Conservation (phyloP, 75 land plant genomes). For the Cupressus sempervirens region DNA sequence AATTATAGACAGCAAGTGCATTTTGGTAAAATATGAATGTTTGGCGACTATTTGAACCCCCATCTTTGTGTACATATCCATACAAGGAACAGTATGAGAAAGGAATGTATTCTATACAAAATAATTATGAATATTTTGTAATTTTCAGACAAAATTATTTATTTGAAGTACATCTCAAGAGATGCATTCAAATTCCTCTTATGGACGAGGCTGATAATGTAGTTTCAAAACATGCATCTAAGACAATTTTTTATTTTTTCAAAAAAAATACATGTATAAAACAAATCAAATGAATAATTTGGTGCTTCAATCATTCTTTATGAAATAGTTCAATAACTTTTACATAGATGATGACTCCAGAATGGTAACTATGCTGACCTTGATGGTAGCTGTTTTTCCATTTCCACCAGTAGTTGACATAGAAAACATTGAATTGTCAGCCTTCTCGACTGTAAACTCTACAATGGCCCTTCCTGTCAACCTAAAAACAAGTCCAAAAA, state of each 20-base stretch:
- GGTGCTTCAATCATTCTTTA: not conserved
- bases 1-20: too few species aligned
- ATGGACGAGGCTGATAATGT: not conserved
- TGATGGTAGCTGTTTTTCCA: constrained; percentile 55
- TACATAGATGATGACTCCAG: not conserved
- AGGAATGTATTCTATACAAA: not conserved
- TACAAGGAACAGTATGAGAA: not conserved
- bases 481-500: constrained; percentile 29
- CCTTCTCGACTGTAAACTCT: constrained; percentile 76
- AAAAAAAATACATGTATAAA: not conserved
- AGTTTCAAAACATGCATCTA: not conserved
- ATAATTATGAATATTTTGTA: not conserved
- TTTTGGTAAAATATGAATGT: too few species aligned
- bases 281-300: not conserved
- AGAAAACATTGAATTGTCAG: constrained; percentile 75
- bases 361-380: constrained; percentile 38
- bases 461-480: constrained; percentile 80
- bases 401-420: constrained; percentile 68
- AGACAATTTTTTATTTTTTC: not conserved
- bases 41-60: too few species aligned
- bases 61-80: too few species aligned
- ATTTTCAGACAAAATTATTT: not conserved
- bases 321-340: not conserved
- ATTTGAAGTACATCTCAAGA: not conserved
- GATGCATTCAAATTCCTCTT: not conserved